phyloP scores from a whole-genome alignment of 495 filamentous ascomycete genomes.

The Aspergillus funiculosus region DNA sequence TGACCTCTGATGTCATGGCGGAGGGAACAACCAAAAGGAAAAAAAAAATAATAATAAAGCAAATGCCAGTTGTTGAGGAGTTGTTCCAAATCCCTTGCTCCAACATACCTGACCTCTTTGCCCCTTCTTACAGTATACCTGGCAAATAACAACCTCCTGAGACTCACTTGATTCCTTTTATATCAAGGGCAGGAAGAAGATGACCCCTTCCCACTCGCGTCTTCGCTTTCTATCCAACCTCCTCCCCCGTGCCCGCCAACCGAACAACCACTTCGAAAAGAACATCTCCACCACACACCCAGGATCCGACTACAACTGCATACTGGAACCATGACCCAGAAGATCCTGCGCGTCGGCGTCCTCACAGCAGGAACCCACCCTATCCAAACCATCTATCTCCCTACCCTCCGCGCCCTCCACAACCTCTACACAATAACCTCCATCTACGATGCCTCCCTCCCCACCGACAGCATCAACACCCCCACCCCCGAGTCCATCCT shows the following conservation, averaged over 20 bases:
- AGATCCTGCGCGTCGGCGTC: slow-evolving; percentile 38
- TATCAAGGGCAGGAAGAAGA: too few relatives aligned
- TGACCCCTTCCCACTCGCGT: too few relatives aligned
- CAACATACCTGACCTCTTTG: too few relatives aligned
- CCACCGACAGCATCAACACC: slow-evolving; percentile 1
- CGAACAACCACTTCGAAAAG: neutral
- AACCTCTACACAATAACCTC: slow-evolving; percentile 33
- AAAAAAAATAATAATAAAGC: too few relatives aligned
- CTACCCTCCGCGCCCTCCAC: slow-evolving; percentile 37
- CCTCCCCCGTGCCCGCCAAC: too few relatives aligned
- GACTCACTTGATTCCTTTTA: too few relatives aligned
- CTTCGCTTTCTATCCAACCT: too few relatives aligned
- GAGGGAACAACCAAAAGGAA: too few relatives aligned
- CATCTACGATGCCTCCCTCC: slow-evolving; percentile 39
- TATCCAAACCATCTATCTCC: slow-evolving; percentile 47
- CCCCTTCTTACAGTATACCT: too few relatives aligned
- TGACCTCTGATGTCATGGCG: slow-evolving; percentile 4
- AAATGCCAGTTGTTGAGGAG: too few relatives aligned
- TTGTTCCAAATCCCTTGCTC: too few relatives aligned
- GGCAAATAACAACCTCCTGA: too few relatives aligned
- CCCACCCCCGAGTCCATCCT: slow-evolving; percentile 10
- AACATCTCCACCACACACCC: neutral
- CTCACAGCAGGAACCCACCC: slow-evolving; percentile 41
- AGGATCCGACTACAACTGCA: neutral
- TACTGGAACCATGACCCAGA: slow-evolving; percentile 20